Conservation (phyloP, 371 early-diverging fungal genomes). For the Mucor plumbeus region DNA sequence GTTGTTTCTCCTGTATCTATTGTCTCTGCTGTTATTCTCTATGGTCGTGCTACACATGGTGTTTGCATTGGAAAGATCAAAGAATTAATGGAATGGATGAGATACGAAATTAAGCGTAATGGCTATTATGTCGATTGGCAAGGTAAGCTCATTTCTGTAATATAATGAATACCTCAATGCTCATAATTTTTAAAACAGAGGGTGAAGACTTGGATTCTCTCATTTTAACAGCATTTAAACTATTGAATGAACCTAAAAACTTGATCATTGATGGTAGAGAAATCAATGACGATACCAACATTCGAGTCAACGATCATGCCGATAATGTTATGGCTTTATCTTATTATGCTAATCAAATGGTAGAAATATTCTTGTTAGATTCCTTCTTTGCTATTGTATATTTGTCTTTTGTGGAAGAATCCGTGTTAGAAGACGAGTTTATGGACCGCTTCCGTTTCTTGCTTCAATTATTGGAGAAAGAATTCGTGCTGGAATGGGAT, state of each 20-base stretch:
- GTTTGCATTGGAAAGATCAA: slow-evolving; percentile 52
- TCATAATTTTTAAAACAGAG: slow-evolving; percentile 24
- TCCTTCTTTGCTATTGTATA: slow-evolving; percentile 55
- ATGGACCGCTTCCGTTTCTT: slow-evolving; percentile 55
- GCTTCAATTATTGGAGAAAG: slow-evolving; percentile 49
- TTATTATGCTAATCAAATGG: slow-evolving; percentile 56
- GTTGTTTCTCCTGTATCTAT: slow-evolving; percentile 49
- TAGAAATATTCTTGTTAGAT: slow-evolving; percentile 48
- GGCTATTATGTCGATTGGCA: slow-evolving; percentile 47
- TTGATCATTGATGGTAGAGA: slow-evolving; percentile 55
- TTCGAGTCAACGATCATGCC: slow-evolving; percentile 57
- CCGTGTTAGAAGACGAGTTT: slow-evolving; percentile 48
- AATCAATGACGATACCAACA: slow-evolving; percentile 52
- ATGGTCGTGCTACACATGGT: slow-evolving; percentile 54
- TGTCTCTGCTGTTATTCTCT: slow-evolving; percentile 45
- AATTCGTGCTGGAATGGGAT: slow-evolving; percentile 52
- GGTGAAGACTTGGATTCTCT: slow-evolving; percentile 52
- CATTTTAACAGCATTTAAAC: slow-evolving; percentile 44
- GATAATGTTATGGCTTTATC: slow-evolving; percentile 58
- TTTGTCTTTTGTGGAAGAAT: slow-evolving; percentile 44
- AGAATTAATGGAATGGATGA: slow-evolving; percentile 51
- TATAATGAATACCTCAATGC: neutral
- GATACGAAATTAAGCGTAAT: slow-evolving; percentile 33
- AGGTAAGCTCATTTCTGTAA: slow-evolving; percentile 28
- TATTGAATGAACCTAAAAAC: slow-evolving; percentile 50